These are phyloP conservation scores for Artomyces pyxidatus DNA, from an alignment of 768 basidiomycete species.

Conservation along the genomic window DNA sequence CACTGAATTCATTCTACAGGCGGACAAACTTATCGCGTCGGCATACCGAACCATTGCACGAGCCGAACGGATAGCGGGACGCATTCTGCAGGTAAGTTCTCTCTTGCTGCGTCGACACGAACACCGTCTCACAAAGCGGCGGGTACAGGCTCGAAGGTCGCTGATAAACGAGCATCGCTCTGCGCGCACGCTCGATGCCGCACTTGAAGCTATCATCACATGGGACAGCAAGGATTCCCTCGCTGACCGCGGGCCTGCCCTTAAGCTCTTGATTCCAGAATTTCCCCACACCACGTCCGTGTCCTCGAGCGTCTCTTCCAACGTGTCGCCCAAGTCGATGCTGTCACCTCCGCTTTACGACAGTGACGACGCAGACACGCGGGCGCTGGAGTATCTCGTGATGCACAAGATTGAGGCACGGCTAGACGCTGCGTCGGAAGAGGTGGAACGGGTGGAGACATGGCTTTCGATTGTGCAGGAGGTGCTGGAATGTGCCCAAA, in stretches of 20 bases:
- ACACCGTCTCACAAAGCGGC: too few relatives aligned
- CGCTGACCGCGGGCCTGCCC: background rate
- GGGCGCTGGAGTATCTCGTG: conserved; percentile 53
- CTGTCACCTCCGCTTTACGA: conserved; percentile 42
- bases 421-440: conserved; percentile 47
- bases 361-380: conserved; percentile 56
- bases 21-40: conserved; percentile 5
- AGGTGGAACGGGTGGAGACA: conserved; percentile 47
- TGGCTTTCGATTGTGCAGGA: conserved; percentile 64
- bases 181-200: background rate
- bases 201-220: background rate
- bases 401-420: conserved; percentile 57
- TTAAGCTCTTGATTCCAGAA: background rate
- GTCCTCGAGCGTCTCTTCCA: conserved; percentile 13
- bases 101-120: too few relatives aligned
- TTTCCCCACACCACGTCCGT: background rate
- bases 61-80: conserved; percentile 10
- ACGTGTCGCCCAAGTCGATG: conserved; percentile 33
- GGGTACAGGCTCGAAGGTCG: conserved; percentile 4
- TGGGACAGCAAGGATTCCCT: background rate
- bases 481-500: conserved; percentile 37
- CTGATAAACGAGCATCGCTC: conserved; percentile 8
- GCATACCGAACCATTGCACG: conserved; percentile 8
- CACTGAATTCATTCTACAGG: conserved; percentile 1
- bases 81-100: conserved; percentile 10